Evolutionary conservation across 768 basidiomycete genomes (phyloP).

Genomic region (Lentinula sp.): DNA sequence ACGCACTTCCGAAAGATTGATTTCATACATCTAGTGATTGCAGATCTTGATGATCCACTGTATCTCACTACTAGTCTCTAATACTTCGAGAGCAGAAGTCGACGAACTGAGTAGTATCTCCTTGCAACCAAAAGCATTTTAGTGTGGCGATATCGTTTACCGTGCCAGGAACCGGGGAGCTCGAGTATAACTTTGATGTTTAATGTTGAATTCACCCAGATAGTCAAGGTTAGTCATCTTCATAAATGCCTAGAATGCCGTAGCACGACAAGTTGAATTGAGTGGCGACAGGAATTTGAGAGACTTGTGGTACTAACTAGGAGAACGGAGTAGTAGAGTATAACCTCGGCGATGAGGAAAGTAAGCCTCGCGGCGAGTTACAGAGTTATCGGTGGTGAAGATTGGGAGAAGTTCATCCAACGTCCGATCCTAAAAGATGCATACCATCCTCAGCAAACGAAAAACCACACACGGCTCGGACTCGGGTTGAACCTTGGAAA

Average conservation of each 20-base stretch:
- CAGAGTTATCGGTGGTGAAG: slow-evolving; percentile 4
- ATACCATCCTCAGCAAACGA: not conserved
- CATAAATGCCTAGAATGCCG: not conserved
- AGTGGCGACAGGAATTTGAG: not conserved
- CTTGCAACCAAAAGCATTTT: not conserved
- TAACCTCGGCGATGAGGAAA: not conserved
- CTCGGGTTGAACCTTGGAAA: not conserved
- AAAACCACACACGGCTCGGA: not conserved
- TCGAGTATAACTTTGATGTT: not conserved
- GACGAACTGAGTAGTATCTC: not conserved
- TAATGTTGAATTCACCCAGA: too few relatives aligned
- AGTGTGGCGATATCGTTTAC: not conserved
- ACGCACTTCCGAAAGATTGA: not conserved
- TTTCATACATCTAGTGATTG: not conserved
- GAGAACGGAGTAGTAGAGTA: not conserved
- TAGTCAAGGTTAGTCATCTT: not conserved
- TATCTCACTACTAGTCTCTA: not conserved
- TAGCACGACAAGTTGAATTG: slow-evolving; percentile 1
- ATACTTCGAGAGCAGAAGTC: not conserved
- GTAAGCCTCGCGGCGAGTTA: not conserved
- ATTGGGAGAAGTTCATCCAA: not conserved
- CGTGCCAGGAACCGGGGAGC: not conserved
- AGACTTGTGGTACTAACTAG: not conserved
- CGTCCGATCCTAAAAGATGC: not conserved
- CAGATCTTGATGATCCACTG: not conserved